phyloP scores from a whole-genome alignment of 108 stramenopile species.

The Pseudonitzschia multiseries region DNA sequence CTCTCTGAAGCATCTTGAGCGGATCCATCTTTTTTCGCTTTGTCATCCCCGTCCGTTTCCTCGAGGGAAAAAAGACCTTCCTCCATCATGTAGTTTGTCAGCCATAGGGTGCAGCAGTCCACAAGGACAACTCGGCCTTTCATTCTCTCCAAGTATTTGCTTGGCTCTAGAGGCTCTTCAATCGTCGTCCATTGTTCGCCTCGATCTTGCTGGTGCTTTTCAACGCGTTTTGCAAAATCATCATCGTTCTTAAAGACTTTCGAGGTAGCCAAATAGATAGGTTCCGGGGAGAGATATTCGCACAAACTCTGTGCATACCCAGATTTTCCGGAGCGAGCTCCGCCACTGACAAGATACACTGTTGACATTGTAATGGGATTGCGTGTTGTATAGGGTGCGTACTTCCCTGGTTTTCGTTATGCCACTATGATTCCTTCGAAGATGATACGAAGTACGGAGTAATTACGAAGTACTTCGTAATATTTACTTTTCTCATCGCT shows the following conservation, averaged over 20 bases:
- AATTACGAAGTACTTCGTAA: too few relatives aligned
- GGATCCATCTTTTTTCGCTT: slow-evolving; percentile 2
- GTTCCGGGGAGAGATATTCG: slow-evolving; percentile 38
- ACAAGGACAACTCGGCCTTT: slow-evolving; percentile 47
- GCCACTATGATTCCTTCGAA: too few relatives aligned
- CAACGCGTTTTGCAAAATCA: slow-evolving; percentile 40
- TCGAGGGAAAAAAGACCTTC: slow-evolving; percentile 37
- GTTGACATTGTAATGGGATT: slow-evolving; percentile 28
- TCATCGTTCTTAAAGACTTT: slow-evolving; percentile 30
- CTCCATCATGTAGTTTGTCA: slow-evolving; percentile 58
- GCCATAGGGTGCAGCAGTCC: slow-evolving; percentile 60
- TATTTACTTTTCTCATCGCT: too few relatives aligned
- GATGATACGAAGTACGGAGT: too few relatives aligned
- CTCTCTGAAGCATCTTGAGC: slow-evolving; percentile 1
- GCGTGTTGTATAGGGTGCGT: background rate
- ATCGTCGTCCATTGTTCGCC: slow-evolving; percentile 45
- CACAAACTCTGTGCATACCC: slow-evolving; percentile 49
- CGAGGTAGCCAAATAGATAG: slow-evolving; percentile 60
- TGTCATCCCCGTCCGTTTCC: slow-evolving; percentile 13
- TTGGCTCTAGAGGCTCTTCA: slow-evolving; percentile 48
- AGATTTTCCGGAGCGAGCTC: slow-evolving; percentile 54
- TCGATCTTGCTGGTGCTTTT: slow-evolving; percentile 52
- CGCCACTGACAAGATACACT: slow-evolving; percentile 60
- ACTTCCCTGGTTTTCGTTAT: too few relatives aligned
- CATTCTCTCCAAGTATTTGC: slow-evolving; percentile 36